Conservation (phyloP, 768 basidiomycete species). For the Agaricus subrufescens region DNA sequence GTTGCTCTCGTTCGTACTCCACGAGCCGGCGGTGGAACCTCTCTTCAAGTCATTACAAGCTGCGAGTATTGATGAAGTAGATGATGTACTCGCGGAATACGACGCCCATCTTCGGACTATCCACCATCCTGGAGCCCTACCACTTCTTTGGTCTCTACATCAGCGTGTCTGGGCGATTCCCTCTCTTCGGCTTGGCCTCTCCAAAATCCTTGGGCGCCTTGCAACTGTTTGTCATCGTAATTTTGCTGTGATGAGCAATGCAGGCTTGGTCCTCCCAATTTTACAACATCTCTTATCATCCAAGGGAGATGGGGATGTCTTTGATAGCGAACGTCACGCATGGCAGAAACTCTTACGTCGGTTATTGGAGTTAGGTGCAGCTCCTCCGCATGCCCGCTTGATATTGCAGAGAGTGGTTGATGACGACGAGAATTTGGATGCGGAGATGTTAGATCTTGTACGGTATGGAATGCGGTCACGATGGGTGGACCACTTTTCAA, state of each 20-base stretch:
- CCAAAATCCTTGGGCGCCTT: conserved; percentile 61
- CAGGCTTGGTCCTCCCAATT: conserved; percentile 50
- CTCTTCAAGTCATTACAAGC: conserved; percentile 47
- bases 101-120: conserved; percentile 39
- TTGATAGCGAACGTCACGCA: conserved; percentile 49
- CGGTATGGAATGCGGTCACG: conserved; percentile 66
- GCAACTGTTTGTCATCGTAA: conserved; percentile 62
- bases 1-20: conserved; percentile 61
- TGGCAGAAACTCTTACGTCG: conserved; percentile 59
- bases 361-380: conserved; percentile 74
- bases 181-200: conserved; percentile 46
- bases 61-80: conserved; percentile 30
- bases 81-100: conserved; percentile 36
- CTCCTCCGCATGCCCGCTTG: conserved; percentile 53
- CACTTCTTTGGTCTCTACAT: conserved; percentile 49
- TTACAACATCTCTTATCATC: conserved; percentile 40
- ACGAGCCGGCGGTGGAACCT: conserved; percentile 54
- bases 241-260: conserved; percentile 57
- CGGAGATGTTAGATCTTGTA: conserved; percentile 66
- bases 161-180: conserved; percentile 5
- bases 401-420: conserved; percentile 58
- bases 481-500: conserved; percentile 76
- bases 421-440: conserved; percentile 47
- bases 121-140: conserved; percentile 54
- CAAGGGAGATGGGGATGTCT: conserved; percentile 14